phyloP scores from a whole-genome alignment of 805 yeast genomes.

The Hanseniaspora clermontiae region DNA sequence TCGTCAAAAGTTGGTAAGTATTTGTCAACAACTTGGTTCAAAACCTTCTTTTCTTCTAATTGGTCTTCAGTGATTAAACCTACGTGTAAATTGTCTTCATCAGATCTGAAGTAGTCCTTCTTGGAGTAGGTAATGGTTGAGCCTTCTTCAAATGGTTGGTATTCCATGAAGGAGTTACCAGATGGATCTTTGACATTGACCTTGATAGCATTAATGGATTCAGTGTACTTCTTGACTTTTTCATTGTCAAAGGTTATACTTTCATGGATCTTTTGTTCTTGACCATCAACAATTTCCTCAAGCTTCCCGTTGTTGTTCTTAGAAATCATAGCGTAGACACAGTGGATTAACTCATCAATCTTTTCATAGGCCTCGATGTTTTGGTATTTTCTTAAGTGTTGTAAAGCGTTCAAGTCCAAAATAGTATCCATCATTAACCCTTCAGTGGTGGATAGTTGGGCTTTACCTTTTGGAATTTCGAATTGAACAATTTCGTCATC shows the following conservation, averaged over 20 bases:
- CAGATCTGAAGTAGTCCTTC: constrained; percentile 67
- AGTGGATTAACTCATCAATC: constrained; percentile 37
- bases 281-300: constrained; percentile 12
- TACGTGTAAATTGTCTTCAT: constrained; percentile 72
- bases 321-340: constrained; percentile 50
- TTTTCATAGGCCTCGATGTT: constrained; percentile 68
- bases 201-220: constrained; percentile 47
- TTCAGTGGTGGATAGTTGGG: constrained; percentile 85
- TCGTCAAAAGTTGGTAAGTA: constrained; percentile 14
- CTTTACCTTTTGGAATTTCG: constrained; percentile 90
- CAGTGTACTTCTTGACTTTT: constrained; percentile 7
- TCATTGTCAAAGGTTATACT: constrained; percentile 2
- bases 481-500: constrained; percentile 8
- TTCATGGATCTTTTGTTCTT: constrained; percentile 13
- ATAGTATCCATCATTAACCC: constrained; percentile 77
- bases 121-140: constrained; percentile 83
- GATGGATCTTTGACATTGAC: constrained; percentile 69
- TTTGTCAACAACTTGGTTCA: constrained; percentile 12
- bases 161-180: constrained; percentile 95
- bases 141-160: constrained; percentile 55
- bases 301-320: constrained; percentile 9
- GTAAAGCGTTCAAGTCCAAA: constrained; percentile 68
- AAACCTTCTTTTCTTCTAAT: constrained; percentile 30
- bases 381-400: constrained; percentile 56
- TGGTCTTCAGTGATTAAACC: constrained; percentile 63